Evolutionary conservation across 257 asterid genomes (phyloP), one percentile per base, ranked within the genome.

Genomic region (Phtheirospermum japonicum): DNA sequence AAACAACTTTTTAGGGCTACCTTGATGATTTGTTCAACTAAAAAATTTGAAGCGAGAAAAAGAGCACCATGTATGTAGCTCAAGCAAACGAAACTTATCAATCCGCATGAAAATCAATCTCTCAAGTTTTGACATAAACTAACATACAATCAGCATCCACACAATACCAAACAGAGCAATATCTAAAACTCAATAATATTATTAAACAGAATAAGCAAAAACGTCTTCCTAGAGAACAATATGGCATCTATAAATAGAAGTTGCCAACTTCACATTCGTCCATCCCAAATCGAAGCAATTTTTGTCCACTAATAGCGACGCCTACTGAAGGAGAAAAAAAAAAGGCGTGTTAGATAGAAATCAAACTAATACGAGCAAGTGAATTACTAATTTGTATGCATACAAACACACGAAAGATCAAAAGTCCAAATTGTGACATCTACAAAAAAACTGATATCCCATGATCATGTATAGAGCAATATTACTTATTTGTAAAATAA

Each of bases 241-340:
- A 1, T 1, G 28, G 28, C 28, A 23, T 26, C 37, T 3, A 28
- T 5, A 53, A n/a, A n/a, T 37, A 50, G 8, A 52, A 58, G 36
- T 9, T 50, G 33, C 60, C 36, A 51, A 51, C 51, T 52, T 37
- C 39, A 23, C 59, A 26, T 63, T n/a, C n/a, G 34, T 37, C 51
- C 51, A 39, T 20, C 43, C 46, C 52, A 12, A 58, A 51, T 14
- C 10, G 67, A 9, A 7, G 61, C 61, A 43, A 17, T 34, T 19
- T 16, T 48, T 8, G n/a, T 52, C 56, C 73, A 52, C 65, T 74
- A 74, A 52, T 74, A 70, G 4, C 75, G 75, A 49, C 74, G 75
- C 79, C 75, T 74, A 67, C 49, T 28, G 33, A 63, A 20, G 53
- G 13, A 40, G 46, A 28, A 12, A 32, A 17, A 30, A 30, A 13